Evolutionary conservation across 2,329 filamentous ascomycete genomes (phyloP), one percentile per base, ranked within the genome.

Genomic region (Periconia sp.): DNA sequence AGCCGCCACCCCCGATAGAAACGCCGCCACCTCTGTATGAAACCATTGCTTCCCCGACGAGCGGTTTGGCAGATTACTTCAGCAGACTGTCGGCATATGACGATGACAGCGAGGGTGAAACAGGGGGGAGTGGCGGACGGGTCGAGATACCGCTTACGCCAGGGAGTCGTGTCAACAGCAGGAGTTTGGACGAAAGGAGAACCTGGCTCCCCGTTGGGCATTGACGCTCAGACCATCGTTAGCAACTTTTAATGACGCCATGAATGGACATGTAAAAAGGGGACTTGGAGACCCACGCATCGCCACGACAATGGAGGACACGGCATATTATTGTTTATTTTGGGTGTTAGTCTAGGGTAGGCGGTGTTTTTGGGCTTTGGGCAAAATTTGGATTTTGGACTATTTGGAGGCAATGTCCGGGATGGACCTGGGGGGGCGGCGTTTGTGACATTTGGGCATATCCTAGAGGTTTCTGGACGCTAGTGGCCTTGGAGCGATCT

Each of bases 21-120:
- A 95, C 90, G 0, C 91, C 91, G 1, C 92, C 92, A 6, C 92
- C 92, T 1, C 84, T 87, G 43, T 96, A 96, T 65, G 88, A 92
- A 46, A 78, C 80, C 3, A 88, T 95, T 25, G 83, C 94, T 1
- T 88, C 86, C 12, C 89, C 66, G 69, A 91, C 73, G 71, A 85
- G 68, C 10, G 82, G 82, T 0, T 69, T 96, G 33, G 88, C 90
- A 1, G 92, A 96, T 61, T 96, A 96, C 68, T 96, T 96, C 65
- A 78, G 86, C 0, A 83, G 92, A 1, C 73, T 95, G 26, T 88
- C 88, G 0, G 81, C 74, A 4, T 78, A 78, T 47, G 74, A 77
- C 42, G 87, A 88, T 42, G 86, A 89, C 29, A 76, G 75, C 29
- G 78, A 81, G 26, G 64, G 57, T 6, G 80, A 80, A 37, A 78